Base-by-base conservation (phyloP, 2,329 filamentous ascomycete species). In the Colletotrichum caudatum region DNA sequence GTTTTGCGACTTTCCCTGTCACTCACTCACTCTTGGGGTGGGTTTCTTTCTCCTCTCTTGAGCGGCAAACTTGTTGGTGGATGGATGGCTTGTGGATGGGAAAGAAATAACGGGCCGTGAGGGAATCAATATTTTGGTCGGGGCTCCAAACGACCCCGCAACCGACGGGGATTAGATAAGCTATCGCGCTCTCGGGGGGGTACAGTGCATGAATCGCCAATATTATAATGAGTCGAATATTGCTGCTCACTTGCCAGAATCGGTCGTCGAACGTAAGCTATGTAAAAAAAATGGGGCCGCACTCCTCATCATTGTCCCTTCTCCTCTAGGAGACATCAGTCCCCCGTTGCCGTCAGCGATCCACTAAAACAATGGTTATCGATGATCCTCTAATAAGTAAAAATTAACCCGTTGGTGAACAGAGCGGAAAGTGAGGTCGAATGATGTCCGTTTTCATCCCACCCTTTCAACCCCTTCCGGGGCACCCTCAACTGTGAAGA, bases 321-420 rank as follows among this genome's bases (percentile, higher is more conserved):
- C 20, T 29, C 44, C 44, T n/a, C 20, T 16, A 14, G 48, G 46
- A 37, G 12, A 26, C 59, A 18, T 20, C 35, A 39, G 61, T 14
- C 54, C 41, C 53, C 69, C 69, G 58, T 71, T 71, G 59, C 69
- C 65, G 59, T 71, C 69, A 71, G 65, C 69, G 65, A 41, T 64
- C 69, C 69, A 71, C 69, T 58, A 23, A 58, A 59, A 57, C 29
- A 63, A 53, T 33, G 69, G 48, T 71, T 61, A 48, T 64, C 69
- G 65, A 50, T 71, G 69, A 71, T 71, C 53, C 68, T 56, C 64
- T 65, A 71, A 71, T 71, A 68, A 69, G 64, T 69, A 59, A 50
- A 71, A 60, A 64, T 69, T 71, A 69, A 64, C 65, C 58, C 64
- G 64, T 68, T 69, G 65, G 69, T 37, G 35, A 69, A 59, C 44